Evolutionary conservation across 148 eudicot species (phyloP), one percentile per base, ranked within the genome.

Genomic region (Rhododendron ovatum): DNA sequence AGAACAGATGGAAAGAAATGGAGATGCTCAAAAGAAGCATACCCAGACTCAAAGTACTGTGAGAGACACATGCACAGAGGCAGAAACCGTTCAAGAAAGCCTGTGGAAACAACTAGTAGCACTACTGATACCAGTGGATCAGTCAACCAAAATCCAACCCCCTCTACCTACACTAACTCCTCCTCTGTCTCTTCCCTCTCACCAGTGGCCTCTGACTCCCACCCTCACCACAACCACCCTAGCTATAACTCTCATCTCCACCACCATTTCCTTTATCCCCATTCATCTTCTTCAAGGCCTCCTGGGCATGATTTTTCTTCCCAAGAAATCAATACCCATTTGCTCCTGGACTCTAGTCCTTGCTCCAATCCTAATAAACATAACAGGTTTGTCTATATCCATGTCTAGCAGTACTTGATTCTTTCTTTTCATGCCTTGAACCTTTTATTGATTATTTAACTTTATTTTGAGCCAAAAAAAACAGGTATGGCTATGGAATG

Each of bases 41-140:
- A 94, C 84, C 94, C 96, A 48, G 98, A 97, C 87, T 97, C 99
- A 1, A 97, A 97, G 88, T 97, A 97, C 92, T 97, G 99, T 88
- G 98, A 97, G 59, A 91, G 98, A 80, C 99, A 97, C 93, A 97
- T 97, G 98, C 99, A 97, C 83, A 89, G 99, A 94, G 99, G 99
- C 90, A 91, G 96, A 85, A 97, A 97, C 93, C 99, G 99, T 95
- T 97, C 99, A 97, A 97, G 99, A 97, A 97, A 97, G 98, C 98
- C 98, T 93, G 99, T 97, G 98, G 99, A 97, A 96, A 79, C 92
- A 85, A 2, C 89, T 78, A 33, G 85, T 37, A 37, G 50, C 30
- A 82, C 79, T 76, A 83, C 55, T 83, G 77, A 69, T 84, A n/a
- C 82, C 87, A 39, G 83, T 71, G 41, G 76, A 71, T 71, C 86